phyloP scores from a whole-genome alignment of 78 protist genomes.

The Dictyostelium discoideum region dicty_2.7 NC_007088.5:1930001-1930500 shows the following conservation, averaged over 20 bases:
- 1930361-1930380: constrained; percentile 56
- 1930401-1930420: not conserved
- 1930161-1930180: not conserved
- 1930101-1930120: constrained; percentile 49
- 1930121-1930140: constrained; percentile 47
- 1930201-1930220: constrained; percentile 38
- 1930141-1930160: constrained; percentile 33
- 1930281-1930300: not conserved
- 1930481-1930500: constrained; percentile 57
- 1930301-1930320: not conserved
- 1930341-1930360: constrained; percentile 50
- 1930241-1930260: constrained; percentile 31
- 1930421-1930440: not conserved
- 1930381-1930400: constrained; percentile 28
- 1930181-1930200: not conserved
- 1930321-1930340: constrained; percentile 73
- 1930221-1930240: constrained; percentile 16
- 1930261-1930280: constrained; percentile 26
- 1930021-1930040: constrained; percentile 23
- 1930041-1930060: not conserved
- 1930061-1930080: constrained; percentile 5
- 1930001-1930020: not conserved
- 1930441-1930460: not conserved
- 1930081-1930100: constrained; percentile 25
- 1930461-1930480: not conserved